Evolutionary conservation across 225 moss, liverwort and hornwort species (phyloP).

Genomic region (Straminergon stramineum): DNA sequence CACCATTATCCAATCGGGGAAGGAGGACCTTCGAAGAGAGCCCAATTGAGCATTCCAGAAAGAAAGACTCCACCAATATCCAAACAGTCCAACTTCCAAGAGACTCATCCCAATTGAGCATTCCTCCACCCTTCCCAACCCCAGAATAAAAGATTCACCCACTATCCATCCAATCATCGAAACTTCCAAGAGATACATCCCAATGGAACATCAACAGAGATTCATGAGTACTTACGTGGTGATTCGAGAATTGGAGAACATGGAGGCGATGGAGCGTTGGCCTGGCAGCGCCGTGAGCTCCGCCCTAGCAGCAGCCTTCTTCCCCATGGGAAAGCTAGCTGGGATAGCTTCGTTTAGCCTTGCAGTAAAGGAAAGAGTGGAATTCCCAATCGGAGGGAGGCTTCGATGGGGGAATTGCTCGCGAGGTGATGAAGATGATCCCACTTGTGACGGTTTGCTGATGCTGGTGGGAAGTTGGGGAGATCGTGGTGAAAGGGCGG

Average conservation of each 20-base stretch:
- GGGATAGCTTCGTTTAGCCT: neutral
- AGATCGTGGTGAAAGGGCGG: neutral
- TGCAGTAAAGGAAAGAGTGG: neutral
- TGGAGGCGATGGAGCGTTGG: slow-evolving; percentile 37
- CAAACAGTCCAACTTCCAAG: neutral
- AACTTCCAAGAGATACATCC: no score
- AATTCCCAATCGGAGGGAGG: neutral
- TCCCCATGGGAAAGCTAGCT: neutral
- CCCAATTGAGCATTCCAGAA: neutral
- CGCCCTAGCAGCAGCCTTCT: neutral
- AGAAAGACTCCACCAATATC: neutral
- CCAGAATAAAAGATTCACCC: neutral
- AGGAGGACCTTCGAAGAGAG: neutral
- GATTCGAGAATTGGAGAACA: slow-evolving; percentile 15
- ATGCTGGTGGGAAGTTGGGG: neutral
- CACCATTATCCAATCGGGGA: neutral
- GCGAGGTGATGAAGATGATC: neutral
- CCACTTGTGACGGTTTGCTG: neutral
- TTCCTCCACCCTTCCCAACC: neutral
- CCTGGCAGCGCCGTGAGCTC: neutral
- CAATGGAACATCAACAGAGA: neutral
- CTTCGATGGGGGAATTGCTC: neutral
- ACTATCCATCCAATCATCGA: no score
- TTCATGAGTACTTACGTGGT: neutral
- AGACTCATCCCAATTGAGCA: neutral